phyloP scores from a whole-genome alignment of 345 rosid species.

The Aquilaria malaccensis region DNA sequence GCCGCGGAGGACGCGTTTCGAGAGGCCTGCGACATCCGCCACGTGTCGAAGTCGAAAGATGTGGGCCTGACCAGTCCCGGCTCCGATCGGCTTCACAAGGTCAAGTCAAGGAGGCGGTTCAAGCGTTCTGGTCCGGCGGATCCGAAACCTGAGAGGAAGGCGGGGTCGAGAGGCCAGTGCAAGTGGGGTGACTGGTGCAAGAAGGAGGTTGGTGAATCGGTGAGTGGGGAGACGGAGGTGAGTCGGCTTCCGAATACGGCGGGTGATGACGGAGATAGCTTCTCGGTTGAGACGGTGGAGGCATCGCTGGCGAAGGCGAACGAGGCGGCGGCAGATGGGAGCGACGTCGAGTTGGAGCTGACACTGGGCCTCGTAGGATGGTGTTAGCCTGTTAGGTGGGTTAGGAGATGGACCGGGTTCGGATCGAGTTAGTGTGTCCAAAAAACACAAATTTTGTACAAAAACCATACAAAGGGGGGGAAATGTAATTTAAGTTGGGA shows the following conservation, averaged over 20 bases:
- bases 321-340: conserved; percentile 15
- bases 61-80: neutral
- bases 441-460: too few species aligned
- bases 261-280: conserved; percentile 19
- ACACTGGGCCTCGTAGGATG: conserved; percentile 17
- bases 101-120: conserved; percentile 20
- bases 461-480: too few species aligned
- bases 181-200: too few species aligned
- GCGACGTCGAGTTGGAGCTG: conserved; percentile 22
- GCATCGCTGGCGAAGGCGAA: conserved; percentile 16
- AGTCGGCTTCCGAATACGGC: conserved; percentile 11
- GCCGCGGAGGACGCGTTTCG: neutral
- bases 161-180: neutral
- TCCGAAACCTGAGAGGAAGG: conserved; percentile 7
- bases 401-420: too few species aligned
- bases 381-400: neutral
- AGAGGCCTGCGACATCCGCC: conserved; percentile 27
- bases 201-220: neutral
- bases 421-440: too few species aligned
- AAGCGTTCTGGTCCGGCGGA: conserved; percentile 11
- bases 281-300: conserved; percentile 30
- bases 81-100: conserved; percentile 16
- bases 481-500: too few species aligned
- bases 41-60: conserved; percentile 25
- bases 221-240: conserved; percentile 9